Base-by-base conservation (phyloP, 108 stramenopile genomes). In the Epithemia pelagica region DNA sequence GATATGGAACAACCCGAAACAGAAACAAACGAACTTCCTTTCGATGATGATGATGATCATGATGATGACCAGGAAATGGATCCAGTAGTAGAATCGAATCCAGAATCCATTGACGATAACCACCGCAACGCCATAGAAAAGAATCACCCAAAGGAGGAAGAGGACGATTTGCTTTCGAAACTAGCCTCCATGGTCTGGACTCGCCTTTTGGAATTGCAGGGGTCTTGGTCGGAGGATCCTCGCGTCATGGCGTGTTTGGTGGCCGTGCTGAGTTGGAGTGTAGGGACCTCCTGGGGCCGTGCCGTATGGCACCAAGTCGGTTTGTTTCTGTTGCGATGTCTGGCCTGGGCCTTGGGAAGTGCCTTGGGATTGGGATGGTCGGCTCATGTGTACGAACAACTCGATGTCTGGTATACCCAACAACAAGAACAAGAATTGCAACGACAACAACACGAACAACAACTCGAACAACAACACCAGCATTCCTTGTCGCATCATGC, bases 351-450 rank as follows among this genome's bases (percentile, higher is more conserved):
- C n/a, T 56, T 87, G 18, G 88, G 91, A 0, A 63, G 87, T 29
- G 91, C 82, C 18, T 27, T 92, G 29, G 91, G 91, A 10, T 62
- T 86, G 51, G 87, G 91, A 2, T 73, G 88, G 62, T 87, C 88
- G 10, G 68, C 75, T 37, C 86, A 92, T 61, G 79, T 92, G 25
- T 82, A 82, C 57, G 85, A 89, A 58, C 74, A 69, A 46, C 55
- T 87, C 58, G 69, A 82, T 51, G 69, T 27, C 23, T 73, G 69
- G 74, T 15, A 46, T 10, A 5, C 26, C 61, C 18, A 52, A 27
- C 51, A 70, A 65, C 65, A 30, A 64, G 56, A 76, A 2, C 26
- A 64, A 27, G 56, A 58, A 7, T 26, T 27, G 25, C 7, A 27
- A 27, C 37, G 5, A 15, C 10, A 46, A 5, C 10, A 5, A 5